These are phyloP conservation scores for Balansia obtecta DNA, from an alignment of 2,329 filamentous ascomycete genomes.

Conservation along the genomic window DNA sequence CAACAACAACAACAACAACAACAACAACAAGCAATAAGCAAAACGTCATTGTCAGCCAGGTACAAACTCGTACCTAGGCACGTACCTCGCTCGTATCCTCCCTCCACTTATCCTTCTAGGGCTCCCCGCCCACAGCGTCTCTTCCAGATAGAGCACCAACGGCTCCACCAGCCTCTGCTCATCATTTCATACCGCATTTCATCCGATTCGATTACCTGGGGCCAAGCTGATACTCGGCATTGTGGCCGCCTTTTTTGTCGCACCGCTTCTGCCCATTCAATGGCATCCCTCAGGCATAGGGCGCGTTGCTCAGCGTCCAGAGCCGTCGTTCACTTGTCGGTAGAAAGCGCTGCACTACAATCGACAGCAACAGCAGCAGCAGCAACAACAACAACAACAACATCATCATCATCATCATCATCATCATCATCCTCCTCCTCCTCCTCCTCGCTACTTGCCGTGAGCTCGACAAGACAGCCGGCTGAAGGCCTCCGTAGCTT, in stretches of 20 bases:
- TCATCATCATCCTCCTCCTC: background rate
- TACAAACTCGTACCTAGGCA: no score
- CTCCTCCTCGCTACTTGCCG: slow-evolving; percentile 3
- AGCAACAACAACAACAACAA: background rate
- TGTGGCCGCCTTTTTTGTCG: slow-evolving; percentile 2
- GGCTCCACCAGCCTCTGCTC: background rate
- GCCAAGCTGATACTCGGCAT: slow-evolving; percentile 6
- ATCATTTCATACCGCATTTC: slow-evolving; percentile 2
- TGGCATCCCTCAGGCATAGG: slow-evolving; percentile 12
- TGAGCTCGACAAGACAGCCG: background rate
- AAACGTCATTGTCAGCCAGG: background rate
- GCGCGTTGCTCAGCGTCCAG: slow-evolving; percentile 11
- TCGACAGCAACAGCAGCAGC: background rate
- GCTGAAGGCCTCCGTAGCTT: background rate
- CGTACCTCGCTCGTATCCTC: no score
- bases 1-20: no score
- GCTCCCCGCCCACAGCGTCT: background rate
- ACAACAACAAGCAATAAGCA: no score
- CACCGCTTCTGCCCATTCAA: slow-evolving; percentile 7
- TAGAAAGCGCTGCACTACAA: slow-evolving; percentile 3
- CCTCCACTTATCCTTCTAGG: background rate
- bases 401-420: background rate
- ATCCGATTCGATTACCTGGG: background rate
- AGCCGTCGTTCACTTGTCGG: slow-evolving; percentile 9
- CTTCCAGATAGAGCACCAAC: background rate